These are phyloP conservation scores for Crepidotus variabilis DNA, from an alignment of 768 basidiomycete genomes.

Conservation along the genomic window DNA sequence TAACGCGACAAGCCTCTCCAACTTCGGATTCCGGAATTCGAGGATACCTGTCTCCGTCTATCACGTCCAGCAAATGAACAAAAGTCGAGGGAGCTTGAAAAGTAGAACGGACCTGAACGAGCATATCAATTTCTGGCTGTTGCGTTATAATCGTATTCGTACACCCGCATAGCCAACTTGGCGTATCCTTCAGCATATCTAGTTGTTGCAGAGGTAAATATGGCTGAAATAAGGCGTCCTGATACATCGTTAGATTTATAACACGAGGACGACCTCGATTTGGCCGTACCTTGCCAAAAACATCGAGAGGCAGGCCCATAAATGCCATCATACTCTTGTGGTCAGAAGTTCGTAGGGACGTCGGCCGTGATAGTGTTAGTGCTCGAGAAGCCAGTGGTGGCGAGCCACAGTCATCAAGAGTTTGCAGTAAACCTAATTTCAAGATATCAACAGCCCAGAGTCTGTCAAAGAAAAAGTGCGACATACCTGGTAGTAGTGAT, in stretches of 20 bases:
- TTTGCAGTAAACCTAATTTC: constrained; percentile 73
- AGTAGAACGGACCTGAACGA: constrained; percentile 69
- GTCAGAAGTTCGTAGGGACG: constrained; percentile 84
- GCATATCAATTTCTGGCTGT: constrained; percentile 85
- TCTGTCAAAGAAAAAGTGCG: neutral
- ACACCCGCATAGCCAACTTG: constrained; percentile 89
- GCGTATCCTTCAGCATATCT: constrained; percentile 76
- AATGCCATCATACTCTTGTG: constrained; percentile 88
- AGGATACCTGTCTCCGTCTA: constrained; percentile 85
- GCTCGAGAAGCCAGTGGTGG: constrained; percentile 73
- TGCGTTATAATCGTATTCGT: constrained; percentile 95
- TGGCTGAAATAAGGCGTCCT: constrained; percentile 97
- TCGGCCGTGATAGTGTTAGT: constrained; percentile 57
- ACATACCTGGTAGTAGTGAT: constrained; percentile 82
- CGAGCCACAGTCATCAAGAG: constrained; percentile 87
- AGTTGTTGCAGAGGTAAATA: constrained; percentile 95
- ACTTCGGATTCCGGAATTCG: constrained; percentile 79
- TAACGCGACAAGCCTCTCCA: constrained; percentile 75
- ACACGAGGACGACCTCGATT: neutral
- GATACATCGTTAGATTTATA: neutral
- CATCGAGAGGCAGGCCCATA: constrained; percentile 87
- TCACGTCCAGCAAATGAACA: neutral
- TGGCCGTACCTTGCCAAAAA: constrained; percentile 77
- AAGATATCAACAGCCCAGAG: neutral
- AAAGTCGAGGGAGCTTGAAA: neutral